Base-by-base conservation (phyloP, 148 eudicot genomes). In the Rhododendron kiyosumense region DNA sequence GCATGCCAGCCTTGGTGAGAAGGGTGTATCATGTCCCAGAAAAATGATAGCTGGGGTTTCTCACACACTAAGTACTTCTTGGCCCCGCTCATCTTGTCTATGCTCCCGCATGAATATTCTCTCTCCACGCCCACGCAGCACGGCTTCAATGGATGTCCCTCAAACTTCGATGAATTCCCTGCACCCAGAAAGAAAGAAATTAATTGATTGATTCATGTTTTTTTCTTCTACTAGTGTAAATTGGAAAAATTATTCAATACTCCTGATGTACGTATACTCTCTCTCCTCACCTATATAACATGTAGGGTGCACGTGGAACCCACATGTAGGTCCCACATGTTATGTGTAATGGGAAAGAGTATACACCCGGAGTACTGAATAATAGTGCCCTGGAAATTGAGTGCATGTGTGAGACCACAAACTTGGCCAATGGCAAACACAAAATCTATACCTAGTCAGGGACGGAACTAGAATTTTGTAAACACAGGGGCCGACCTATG, bases 21-120 rank as follows among this genome's bases (percentile, higher is more conserved):
- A 76, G 97, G 97, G 88, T 94, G 97, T 30, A 93, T 89, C 1
- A 61, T 63, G 69, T 93, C 95, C 96, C 95, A 93, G 81, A 92
- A 94, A 74, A 93, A 92, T 0, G 97, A 90, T 15, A 5, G 5
- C 3, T 79, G 14, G 0, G 88, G 93, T 45, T 89, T 81, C 34
- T 88, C 75, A 54, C 97, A 94, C 8, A 93, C 84, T 0, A 22
- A 78, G 85, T 93, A 93, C 87, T 85, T 89, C 83, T 82, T 81
- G 7, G 38, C 75, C 46, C 81, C 90, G 46, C 30, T 86, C 30
- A n/a, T 24, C 4, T 89, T 85, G 18, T 89, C 90, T 24, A 71
- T 46, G 78, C 84, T 87, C 18, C 97, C 97, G 77, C 97, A 94
- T 28, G 85, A 83, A 24, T 86, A 89, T 30, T 83, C 91, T n/a